Percentiles rank a stretch among this genome's conserved stretches.
These are phyloP conservation scores for Globisporangium lucens DNA, from an alignment of 352 stramenopile species.

Conservation along the genomic window DNA sequence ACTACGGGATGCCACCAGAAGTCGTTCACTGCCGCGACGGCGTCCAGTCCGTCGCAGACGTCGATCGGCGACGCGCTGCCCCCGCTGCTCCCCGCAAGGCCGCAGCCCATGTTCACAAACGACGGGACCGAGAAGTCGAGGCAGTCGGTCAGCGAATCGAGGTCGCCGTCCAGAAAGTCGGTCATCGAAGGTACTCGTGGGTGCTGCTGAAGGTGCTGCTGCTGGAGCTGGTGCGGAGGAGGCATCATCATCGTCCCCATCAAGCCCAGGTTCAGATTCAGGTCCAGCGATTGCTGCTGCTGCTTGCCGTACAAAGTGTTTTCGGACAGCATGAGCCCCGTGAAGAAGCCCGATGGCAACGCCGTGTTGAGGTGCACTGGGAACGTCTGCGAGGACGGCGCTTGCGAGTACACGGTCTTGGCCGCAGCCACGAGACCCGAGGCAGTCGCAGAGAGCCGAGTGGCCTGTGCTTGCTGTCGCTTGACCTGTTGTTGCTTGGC, in stretches of 20 bases:
- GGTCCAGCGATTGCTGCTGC: not conserved
- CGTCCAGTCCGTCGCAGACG: conserved; percentile 15
- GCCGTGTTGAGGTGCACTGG: not conserved
- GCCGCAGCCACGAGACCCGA: not conserved
- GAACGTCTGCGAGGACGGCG: not conserved
- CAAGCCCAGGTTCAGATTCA: not conserved
- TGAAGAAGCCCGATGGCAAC: conserved; percentile 17
- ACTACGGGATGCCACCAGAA: conserved; percentile 11
- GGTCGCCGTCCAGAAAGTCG: conserved; percentile 12
- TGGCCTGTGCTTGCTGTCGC: not conserved
- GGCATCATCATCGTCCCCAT: not conserved
- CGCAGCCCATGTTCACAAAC: not conserved
- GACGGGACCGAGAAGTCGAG: conserved; percentile 7
- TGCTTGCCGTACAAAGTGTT: conserved; percentile 7
- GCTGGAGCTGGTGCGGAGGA: not conserved
- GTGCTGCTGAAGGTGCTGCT: not conserved
- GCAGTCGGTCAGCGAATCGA: conserved; percentile 11
- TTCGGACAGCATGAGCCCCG: conserved; percentile 17
- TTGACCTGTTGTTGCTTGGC: not conserved
- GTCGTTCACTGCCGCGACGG: conserved; percentile 13
- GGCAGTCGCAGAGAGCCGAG: not conserved
- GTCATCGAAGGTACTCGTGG: not conserved
- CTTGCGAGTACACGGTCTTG: not conserved
- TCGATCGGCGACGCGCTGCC: conserved; percentile 17
- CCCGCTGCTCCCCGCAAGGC: not conserved